Percentiles rank a stretch among this genome's conserved stretches.
Conservation (phyloP, 768 basidiomycete species). For the Infundibulicybe gibba region DNA sequence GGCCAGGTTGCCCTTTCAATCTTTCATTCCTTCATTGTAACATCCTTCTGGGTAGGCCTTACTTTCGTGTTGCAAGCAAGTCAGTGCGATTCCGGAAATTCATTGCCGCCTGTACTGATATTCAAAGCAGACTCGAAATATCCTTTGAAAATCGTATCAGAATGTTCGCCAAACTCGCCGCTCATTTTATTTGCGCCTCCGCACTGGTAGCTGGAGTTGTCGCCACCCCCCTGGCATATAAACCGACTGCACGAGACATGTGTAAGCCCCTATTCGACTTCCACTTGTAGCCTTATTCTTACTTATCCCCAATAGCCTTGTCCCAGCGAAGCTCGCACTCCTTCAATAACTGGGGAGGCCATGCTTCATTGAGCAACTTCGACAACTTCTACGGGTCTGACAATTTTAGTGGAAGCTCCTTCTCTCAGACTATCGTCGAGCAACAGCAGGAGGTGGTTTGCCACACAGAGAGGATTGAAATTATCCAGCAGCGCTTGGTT, state of each 20-base stretch:
- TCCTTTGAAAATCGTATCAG: slow-evolving; percentile 16
- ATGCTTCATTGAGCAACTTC: slow-evolving; percentile 31
- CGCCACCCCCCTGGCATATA: slow-evolving; percentile 25
- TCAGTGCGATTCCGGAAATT: slow-evolving; percentile 8
- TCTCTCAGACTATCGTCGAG: slow-evolving; percentile 28
- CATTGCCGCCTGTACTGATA: slow-evolving; percentile 1
- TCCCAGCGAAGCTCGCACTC: slow-evolving; percentile 13
- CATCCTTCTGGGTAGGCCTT: slow-evolving; percentile 23
- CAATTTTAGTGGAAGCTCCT: slow-evolving; percentile 37
- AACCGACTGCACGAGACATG: slow-evolving; percentile 12
- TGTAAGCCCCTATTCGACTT: slow-evolving; percentile 13
- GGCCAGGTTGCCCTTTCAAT: slow-evolving; percentile 38
- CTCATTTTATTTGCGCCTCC: slow-evolving; percentile 25
- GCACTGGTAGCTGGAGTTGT: slow-evolving; percentile 24
- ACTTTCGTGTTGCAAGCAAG: slow-evolving; percentile 24
- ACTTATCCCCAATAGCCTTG: not conserved
- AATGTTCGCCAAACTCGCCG: slow-evolving; percentile 37
- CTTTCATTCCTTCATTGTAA: slow-evolving; percentile 25
- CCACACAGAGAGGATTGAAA: slow-evolving; percentile 28
- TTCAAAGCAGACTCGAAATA: slow-evolving; percentile 4
- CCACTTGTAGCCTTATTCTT: not conserved
- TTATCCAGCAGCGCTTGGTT: slow-evolving; percentile 43
- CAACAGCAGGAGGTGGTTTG: slow-evolving; percentile 34
- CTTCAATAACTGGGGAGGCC: slow-evolving; percentile 36
- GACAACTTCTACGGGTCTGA: slow-evolving; percentile 43